These are phyloP conservation scores for Blastocystis sp. DNA, from an alignment of 352 stramenopile species.

Conservation along the genomic window DNA sequence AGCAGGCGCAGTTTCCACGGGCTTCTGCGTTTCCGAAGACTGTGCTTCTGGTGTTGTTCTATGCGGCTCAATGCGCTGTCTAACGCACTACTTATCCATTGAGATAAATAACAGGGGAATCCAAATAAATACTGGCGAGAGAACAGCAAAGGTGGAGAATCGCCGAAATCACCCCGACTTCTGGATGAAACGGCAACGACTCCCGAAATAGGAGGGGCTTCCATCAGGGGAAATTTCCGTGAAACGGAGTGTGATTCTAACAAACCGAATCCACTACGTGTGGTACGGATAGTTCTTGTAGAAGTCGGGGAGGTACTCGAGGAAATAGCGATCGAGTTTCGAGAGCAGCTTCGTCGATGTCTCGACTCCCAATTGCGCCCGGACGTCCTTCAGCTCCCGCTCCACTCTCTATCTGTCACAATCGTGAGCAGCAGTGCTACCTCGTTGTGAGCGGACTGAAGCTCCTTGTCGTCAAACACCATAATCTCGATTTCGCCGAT, in stretches of 20 bases:
- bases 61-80: background rate
- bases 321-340: conserved; percentile 59
- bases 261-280: background rate
- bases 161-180: background rate
- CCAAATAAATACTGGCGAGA: background rate
- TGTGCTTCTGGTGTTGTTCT: conserved; percentile 3
- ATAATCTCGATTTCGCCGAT: conserved; percentile 71
- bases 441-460: conserved; percentile 14
- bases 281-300: conserved; percentile 62
- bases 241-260: background rate
- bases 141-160: background rate
- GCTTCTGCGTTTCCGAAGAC: background rate
- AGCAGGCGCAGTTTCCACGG: background rate
- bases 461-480: conserved; percentile 37
- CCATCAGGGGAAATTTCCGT: background rate
- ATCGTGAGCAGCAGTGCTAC: background rate
- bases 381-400: conserved; percentile 23
- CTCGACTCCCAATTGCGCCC: conserved; percentile 1
- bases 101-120: background rate
- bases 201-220: background rate
- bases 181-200: background rate
- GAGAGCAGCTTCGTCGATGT: conserved; percentile 31
- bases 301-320: conserved; percentile 49
- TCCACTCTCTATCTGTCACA: conserved; percentile 15
- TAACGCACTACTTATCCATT: conserved; percentile 10